Evolutionary conservation across 345 rosid genomes (phyloP).

Genomic region (Mercurialis annua): DNA sequence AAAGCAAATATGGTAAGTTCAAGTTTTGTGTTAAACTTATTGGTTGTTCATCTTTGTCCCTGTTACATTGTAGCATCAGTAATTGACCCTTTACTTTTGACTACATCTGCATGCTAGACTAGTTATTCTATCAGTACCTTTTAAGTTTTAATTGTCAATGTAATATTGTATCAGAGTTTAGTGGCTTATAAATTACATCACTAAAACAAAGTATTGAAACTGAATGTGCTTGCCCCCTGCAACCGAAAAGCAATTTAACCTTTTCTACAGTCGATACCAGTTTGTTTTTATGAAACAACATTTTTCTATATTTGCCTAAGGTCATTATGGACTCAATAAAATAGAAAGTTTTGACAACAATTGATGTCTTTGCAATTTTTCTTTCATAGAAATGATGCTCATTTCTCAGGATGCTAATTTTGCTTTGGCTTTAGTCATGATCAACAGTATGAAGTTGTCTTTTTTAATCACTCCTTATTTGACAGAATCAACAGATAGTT

Average conservation of each 20-base stretch:
- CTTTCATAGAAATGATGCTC: not conserved
- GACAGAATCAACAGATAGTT: not conserved
- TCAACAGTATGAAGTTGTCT: not conserved
- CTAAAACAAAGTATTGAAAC: not conserved
- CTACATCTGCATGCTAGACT: not conserved
- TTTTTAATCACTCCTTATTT: not conserved
- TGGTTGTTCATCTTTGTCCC: not conserved
- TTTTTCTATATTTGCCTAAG: not conserved
- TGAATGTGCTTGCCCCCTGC: not conserved
- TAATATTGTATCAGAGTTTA: not conserved
- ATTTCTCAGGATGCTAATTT: not conserved
- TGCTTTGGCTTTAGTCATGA: not conserved
- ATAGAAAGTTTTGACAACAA: constrained; percentile 1
- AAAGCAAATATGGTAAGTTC: constrained; percentile 52
- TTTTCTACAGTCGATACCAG: not conserved
- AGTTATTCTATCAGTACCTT: not conserved
- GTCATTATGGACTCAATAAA: not conserved
- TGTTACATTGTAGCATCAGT: not conserved
- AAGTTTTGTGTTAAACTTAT: not conserved
- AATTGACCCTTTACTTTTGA: not conserved
- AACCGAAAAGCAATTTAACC: not conserved
- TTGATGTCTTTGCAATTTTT: not conserved
- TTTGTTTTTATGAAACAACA: not conserved
- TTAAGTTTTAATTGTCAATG: not conserved
- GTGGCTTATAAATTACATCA: not conserved